Evolutionary conservation across 441 rosid genomes (phyloP).

Genomic region (Erysimum cheiri): DNA sequence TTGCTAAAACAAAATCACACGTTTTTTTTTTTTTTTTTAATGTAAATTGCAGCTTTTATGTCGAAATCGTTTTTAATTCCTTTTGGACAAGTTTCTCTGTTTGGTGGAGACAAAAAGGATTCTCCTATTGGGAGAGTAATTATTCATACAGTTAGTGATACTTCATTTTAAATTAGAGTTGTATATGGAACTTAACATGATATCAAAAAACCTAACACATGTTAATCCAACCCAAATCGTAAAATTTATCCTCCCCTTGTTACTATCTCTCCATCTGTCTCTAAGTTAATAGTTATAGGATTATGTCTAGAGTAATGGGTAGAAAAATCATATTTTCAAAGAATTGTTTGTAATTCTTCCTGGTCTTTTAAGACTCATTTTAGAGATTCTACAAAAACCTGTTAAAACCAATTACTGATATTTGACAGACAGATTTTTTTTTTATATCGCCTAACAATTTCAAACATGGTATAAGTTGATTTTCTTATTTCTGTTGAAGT

Average conservation of each 20-base stretch:
- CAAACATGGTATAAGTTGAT: too few relatives aligned
- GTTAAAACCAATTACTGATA: too few relatives aligned
- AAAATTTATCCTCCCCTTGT: too few relatives aligned
- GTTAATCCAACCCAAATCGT: not conserved
- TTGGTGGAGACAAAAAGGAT: constrained; percentile 1
- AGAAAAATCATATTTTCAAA: not conserved
- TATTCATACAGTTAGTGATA: not conserved
- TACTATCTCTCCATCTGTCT: too few relatives aligned
- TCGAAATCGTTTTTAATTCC: not conserved
- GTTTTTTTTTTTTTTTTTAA: constrained; percentile 11
- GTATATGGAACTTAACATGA: too few relatives aligned
- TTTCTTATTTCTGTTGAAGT: not conserved
- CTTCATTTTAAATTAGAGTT: too few relatives aligned
- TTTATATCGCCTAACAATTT: too few relatives aligned
- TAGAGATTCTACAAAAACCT: too few relatives aligned
- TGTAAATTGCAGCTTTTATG: constrained; percentile 4
- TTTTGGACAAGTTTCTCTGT: constrained; percentile 8
- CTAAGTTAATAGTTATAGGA: not conserved
- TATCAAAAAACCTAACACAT: not conserved
- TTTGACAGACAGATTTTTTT: too few relatives aligned
- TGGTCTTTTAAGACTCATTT: too few relatives aligned
- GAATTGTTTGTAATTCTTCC: not conserved
- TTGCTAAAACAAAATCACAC: not conserved
- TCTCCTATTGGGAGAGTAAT: not conserved
- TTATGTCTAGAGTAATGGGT: not conserved